Conservation (phyloP, 2,329 filamentous ascomycete species). For the Aspergillus candidus region DNA sequence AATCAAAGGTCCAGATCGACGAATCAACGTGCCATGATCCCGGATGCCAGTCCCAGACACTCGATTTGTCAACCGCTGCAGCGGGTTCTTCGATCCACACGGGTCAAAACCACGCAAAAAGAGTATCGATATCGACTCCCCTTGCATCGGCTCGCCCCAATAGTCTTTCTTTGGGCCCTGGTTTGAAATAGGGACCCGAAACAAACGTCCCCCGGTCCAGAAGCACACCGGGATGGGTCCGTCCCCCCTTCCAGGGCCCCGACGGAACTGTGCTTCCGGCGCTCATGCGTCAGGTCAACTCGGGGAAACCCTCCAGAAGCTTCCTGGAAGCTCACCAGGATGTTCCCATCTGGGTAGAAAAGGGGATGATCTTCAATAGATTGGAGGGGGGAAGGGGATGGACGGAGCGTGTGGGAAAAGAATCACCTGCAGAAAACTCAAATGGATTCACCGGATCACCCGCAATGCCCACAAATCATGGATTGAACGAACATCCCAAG, state of each 20-base stretch:
- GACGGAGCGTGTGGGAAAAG: not conserved
- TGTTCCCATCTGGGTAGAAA: too few species aligned
- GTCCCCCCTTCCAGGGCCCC: not conserved
- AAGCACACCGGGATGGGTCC: not conserved
- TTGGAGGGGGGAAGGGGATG: not conserved
- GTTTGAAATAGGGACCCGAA: conserved; percentile 1
- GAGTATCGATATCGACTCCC: conserved; percentile 19
- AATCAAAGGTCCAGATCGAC: conserved; percentile 22
- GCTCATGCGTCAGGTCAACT: conserved; percentile 7
- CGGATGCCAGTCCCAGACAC: conserved; percentile 16
- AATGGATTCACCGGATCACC: not conserved
- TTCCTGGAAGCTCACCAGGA: not conserved
- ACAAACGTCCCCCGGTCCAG: not conserved
- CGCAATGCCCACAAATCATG: too few species aligned
- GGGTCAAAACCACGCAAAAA: conserved; percentile 15
- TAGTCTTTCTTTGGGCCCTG: conserved; percentile 14
- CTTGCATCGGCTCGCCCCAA: conserved; percentile 30
- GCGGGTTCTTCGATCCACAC: conserved; percentile 26
- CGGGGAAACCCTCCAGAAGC: not conserved
- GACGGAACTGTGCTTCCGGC: conserved; percentile 12
- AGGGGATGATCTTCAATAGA: too few species aligned
- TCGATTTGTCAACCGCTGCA: conserved; percentile 33
- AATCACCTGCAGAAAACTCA: conserved; percentile 3
- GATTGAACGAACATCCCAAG: conserved; percentile 13
- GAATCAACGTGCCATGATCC: conserved; percentile 24